These are phyloP conservation scores for Protomyces gravidus DNA, from an alignment of 1,139 yeast genomes.

Conservation along the genomic window DNA sequence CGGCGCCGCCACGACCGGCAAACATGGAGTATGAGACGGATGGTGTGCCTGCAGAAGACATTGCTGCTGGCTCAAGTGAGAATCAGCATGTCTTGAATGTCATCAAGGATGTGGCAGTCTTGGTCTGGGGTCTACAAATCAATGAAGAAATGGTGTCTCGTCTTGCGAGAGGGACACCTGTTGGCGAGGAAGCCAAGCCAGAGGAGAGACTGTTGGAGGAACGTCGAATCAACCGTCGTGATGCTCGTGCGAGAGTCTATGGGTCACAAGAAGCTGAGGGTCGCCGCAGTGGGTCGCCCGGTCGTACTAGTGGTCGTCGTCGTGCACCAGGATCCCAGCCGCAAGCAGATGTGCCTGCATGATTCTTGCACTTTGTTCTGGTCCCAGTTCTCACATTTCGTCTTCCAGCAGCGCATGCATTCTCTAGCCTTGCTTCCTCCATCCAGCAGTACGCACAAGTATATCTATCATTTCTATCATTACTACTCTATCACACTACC, in stretches of 20 bases:
- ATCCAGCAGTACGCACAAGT: too few relatives aligned
- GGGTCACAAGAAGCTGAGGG: background rate
- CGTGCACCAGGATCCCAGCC: background rate
- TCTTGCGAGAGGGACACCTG: constrained; percentile 20
- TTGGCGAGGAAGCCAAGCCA: background rate
- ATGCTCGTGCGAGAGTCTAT: background rate
- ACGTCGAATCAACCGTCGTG: background rate
- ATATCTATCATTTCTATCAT: background rate
- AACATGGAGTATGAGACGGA: constrained; percentile 4
- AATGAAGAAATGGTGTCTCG: constrained; percentile 17
- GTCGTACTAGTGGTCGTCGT: background rate
- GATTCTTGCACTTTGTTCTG: background rate
- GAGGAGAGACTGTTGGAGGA: background rate
- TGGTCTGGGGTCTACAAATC: constrained; percentile 21
- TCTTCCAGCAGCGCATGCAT: too few relatives aligned
- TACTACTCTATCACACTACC: background rate
- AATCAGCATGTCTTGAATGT: constrained; percentile 2
- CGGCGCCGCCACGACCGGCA: constrained; percentile 20
- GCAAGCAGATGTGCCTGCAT: too few relatives aligned
- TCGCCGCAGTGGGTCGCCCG: background rate
- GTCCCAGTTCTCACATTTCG: too few relatives aligned
- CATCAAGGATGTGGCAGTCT: constrained; percentile 16
- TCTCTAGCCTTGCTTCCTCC: too few relatives aligned
- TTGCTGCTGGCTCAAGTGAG: background rate
- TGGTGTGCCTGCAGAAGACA: background rate